Percentiles rank a stretch among this genome's conserved stretches.
These are phyloP conservation scores for Aspergillus sp. DNA, from an alignment of 2,329 filamentous ascomycete genomes.

Conservation along the genomic window DNA sequence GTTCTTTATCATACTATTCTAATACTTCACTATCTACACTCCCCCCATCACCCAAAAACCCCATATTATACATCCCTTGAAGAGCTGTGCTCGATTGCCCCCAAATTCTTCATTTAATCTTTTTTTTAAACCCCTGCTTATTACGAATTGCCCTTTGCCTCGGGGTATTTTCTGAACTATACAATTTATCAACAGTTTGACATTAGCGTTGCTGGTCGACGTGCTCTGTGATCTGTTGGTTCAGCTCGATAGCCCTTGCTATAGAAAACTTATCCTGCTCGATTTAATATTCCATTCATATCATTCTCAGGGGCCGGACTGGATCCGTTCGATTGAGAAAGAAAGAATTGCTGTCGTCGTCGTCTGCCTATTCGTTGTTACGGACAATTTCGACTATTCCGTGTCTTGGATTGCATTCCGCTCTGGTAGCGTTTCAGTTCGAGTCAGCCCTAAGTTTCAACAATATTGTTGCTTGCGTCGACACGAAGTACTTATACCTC, in stretches of 20 bases:
- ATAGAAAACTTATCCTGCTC: conserved; percentile 17
- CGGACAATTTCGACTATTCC: background rate
- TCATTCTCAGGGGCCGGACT: conserved; percentile 1
- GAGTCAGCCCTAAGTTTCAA: background rate
- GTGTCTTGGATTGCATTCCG: background rate
- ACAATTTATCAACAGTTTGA: conserved; percentile 13
- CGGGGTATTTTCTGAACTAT: conserved; percentile 19
- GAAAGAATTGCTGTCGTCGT: background rate
- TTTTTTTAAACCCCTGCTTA: conserved; percentile 21
- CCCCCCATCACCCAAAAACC: conserved; percentile 19
- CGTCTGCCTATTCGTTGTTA: background rate
- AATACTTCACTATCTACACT: conserved; percentile 9
- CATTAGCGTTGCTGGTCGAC: conserved; percentile 28
- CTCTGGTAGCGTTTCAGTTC: conserved; percentile 23
- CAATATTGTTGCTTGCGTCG: conserved; percentile 9
- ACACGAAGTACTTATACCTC: conserved; percentile 12
- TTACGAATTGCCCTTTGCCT: conserved; percentile 16
- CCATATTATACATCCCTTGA: conserved; percentile 28
- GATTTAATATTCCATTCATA: conserved; percentile 9
- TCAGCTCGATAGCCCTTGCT: conserved; percentile 17
- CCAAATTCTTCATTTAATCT: conserved; percentile 26
- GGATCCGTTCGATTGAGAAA: background rate
- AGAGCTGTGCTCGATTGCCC: conserved; percentile 28
- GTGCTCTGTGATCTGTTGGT: conserved; percentile 15
- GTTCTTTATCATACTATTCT: conserved; percentile 35